Base-by-base conservation (phyloP, 345 rosid genomes). In the Hevea brasiliensis region DNA sequence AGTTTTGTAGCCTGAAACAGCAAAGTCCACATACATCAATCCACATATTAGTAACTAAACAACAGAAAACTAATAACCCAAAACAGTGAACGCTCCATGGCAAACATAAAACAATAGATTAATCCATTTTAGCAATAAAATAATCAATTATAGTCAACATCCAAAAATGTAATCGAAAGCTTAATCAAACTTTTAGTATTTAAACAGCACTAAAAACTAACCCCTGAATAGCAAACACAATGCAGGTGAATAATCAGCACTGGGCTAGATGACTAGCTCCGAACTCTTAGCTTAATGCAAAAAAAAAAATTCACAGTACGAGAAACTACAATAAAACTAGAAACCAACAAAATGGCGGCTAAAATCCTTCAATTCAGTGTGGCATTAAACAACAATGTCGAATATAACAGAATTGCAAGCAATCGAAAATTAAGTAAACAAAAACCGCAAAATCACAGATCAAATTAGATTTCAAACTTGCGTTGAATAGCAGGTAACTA, bases 1-100 rank as follows among this genome's bases (percentile, higher is more conserved):
- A 94, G 76, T 82, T 92, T 94, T 7, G 98, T 96, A 74, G 99
- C 98, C 99, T 96, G 89, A 57, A 81, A 81, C 72, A 81, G 21
- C 60, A 55, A 60, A 73, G 27, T 23, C 15, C 58, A 26, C 42
- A 27, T n/a, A 4, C 42, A 70, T 58, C 12, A 70, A 18, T 58
- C 54, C 13, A 24, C 65, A 44, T 21, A 45, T 12, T 32, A 61
- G 20, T 47, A 4, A 48, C 7, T 26, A 21, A 24, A 12, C 20
- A 18, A 8, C 44, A 23, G 11, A 40, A 58, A 23, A 42, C 8
- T 10, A 32, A 23, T 53, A 37, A 11, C 23, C 59, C 21, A 50
- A 9, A 35, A 29, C 59, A 27, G 58, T 27, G 8, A 69, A n/a
- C 11, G n/a, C n/a, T n/a, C n/a, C n/a, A n/a, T n/a, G n/a, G n/a